Evolutionary conservation across 257 asterid genomes (phyloP).

Genomic region (Gentiana dahurica): DNA sequence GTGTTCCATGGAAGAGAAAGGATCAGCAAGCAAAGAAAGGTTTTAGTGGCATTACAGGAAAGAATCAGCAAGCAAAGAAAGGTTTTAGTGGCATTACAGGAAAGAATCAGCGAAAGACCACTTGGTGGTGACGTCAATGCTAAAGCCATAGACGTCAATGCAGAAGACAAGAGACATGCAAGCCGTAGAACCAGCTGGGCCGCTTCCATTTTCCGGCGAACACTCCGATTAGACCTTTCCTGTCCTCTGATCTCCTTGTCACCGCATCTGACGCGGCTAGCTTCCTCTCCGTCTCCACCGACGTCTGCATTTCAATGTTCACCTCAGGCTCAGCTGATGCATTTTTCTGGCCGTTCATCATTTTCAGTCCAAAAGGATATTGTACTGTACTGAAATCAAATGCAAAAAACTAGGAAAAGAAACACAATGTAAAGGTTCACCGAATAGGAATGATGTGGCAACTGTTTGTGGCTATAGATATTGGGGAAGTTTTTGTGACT

Average conservation of each 20-base stretch:
- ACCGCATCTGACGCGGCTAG: conserved; percentile 16
- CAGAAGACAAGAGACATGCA: conserved; percentile 44
- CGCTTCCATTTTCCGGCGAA: conserved; percentile 31
- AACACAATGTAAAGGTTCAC: too few relatives aligned
- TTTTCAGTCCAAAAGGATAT: background rate
- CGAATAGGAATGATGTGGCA: too few relatives aligned
- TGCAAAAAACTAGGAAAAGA: too few relatives aligned
- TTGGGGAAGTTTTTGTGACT: too few relatives aligned
- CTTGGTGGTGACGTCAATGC: conserved; percentile 57
- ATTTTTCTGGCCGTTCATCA: conserved; percentile 26
- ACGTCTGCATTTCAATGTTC: conserved; percentile 42
- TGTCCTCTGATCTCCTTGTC: conserved; percentile 17
- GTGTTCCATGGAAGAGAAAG: background rate
- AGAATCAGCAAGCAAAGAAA: conserved; percentile 35
- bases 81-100: conserved; percentile 27
- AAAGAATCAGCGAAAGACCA: conserved; percentile 86
- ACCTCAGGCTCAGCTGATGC: conserved; percentile 21
- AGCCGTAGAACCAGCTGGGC: conserved; percentile 36
- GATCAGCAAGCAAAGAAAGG: background rate
- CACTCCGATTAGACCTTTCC: conserved; percentile 3
- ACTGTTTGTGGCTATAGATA: too few relatives aligned
- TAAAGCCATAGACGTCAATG: conserved; percentile 69
- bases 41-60: conserved; percentile 38
- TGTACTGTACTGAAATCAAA: background rate
- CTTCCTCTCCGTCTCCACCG: conserved; percentile 25